Base-by-base conservation (phyloP, 768 basidiomycete genomes). In the Chalciporus pseudorubinellus region DNA sequence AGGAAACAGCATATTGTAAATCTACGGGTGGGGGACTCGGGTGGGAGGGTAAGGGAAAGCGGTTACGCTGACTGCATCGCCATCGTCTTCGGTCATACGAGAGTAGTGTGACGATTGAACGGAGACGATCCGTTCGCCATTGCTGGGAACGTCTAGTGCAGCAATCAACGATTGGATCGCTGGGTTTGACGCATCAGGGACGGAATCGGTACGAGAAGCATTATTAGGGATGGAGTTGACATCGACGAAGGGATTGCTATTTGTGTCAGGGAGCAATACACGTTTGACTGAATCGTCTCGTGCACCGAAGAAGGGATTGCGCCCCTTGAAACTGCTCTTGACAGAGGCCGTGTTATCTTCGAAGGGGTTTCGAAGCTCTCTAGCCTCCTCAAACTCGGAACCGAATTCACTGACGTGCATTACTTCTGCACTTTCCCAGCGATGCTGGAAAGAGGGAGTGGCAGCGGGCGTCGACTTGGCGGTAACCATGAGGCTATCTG, bases 401-500 rank as follows among this genome's bases (percentile, higher is more conserved):
- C 63, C 64, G 2, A 61, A 45, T 39, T 67, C 65, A 26, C 64
- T 70, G 41, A 70, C 70, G 48, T 79, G 70, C 45, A 85, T 57
- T 18, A 87, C 81, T 59, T 86, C 82, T 3, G 85, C 85, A 8
- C 82, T 83, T 65, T 89, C 81, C 86, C 86, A 88, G 42, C 65
- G 75, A 69, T 89, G 86, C 2, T 70, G 63, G 14, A 74, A 69
- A 2, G 79, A 76, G 4, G 68, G 59, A 22, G 74, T 81, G 12
- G 83, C 78, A 8, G 72, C 72, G 41, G 87, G 86, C 5, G 86
- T 88, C 55, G 77, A 79, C 61, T 81, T 82, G 29, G 81, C 83
- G 62, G 77, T 74, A 44, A 71, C 74, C 28, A 74, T 55, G 21
- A 71, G 51, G 34, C 72, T 70, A 10, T 83, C 78, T 4, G 81